A percentile compares a stretch with the other conserved stretches of the same genome.
Evolutionary conservation across 768 basidiomycete genomes (phyloP).

Genomic region (Russula virescens): DNA sequence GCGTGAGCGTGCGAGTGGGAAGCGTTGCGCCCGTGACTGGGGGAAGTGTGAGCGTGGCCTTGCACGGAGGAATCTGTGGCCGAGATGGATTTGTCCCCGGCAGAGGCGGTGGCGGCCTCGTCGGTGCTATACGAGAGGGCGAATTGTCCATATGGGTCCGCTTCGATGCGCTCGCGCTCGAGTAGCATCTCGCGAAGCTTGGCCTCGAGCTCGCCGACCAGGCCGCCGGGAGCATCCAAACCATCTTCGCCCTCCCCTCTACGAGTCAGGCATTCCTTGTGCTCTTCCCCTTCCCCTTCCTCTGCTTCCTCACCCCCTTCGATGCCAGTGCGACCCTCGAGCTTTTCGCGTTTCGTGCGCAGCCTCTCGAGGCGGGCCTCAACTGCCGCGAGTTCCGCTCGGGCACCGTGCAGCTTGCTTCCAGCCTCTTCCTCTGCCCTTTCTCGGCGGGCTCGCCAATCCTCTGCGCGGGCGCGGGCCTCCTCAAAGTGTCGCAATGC

Average conservation of each 20-base stretch:
- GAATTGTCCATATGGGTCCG: constrained; percentile 30
- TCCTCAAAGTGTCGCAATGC: constrained; percentile 31
- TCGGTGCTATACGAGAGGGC: constrained; percentile 8
- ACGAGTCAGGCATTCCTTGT: neutral
- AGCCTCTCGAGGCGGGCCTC: constrained; percentile 57
- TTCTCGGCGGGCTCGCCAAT: constrained; percentile 14
- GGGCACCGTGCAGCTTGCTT: constrained; percentile 35
- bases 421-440: constrained; percentile 44
- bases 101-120: neutral
- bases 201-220: constrained; percentile 62
- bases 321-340: constrained; percentile 39
- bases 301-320: neutral
- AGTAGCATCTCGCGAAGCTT: constrained; percentile 53
- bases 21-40: constrained; percentile 1
- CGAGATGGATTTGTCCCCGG: neutral
- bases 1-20: constrained; percentile 1
- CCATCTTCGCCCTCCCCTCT: neutral
- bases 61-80: neutral
- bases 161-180: constrained; percentile 49
- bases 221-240: constrained; percentile 24
- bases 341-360: constrained; percentile 55
- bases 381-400: constrained; percentile 38
- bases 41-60: neutral
- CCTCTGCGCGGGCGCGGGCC: constrained; percentile 13
- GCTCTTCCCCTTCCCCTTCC: neutral